Evolutionary conservation across 2,329 filamentous ascomycete species (phyloP).

Genomic region (Pestalotiopsis sp.): DNA sequence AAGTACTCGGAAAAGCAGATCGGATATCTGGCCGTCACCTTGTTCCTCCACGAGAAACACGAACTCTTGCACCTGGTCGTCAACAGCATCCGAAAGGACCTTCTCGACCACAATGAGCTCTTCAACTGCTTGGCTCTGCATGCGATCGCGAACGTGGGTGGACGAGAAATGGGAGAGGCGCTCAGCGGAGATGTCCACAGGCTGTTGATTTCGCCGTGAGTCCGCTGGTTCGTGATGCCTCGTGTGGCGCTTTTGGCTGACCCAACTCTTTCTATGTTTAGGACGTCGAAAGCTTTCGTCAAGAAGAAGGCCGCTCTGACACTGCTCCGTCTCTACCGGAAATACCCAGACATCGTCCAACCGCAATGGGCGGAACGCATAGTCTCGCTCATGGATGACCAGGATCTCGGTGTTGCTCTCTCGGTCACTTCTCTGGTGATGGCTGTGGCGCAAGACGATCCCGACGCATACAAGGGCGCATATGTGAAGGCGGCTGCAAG

Average conservation of each 20-base stretch:
- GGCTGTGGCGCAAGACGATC: constrained; percentile 88
- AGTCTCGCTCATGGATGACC: constrained; percentile 97
- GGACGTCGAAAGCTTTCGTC: constrained; percentile 88
- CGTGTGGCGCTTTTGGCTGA: not conserved
- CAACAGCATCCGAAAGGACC: constrained; percentile 96
- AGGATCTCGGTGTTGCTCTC: constrained; percentile 88
- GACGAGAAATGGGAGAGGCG: constrained; percentile 95
- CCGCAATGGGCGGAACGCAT: constrained; percentile 97
- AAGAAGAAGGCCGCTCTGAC: constrained; percentile 99
- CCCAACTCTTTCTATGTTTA: constrained; percentile 19
- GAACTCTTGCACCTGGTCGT: constrained; percentile 95
- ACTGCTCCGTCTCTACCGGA: constrained; percentile 88
- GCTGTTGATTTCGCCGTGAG: constrained; percentile 90
- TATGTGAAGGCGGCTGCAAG: constrained; percentile 92
- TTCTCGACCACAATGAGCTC: constrained; percentile 92
- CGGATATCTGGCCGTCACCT: constrained; percentile 93
- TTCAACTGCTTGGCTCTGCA: constrained; percentile 97
- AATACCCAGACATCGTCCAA: constrained; percentile 90
- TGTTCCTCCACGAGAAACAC: constrained; percentile 96
- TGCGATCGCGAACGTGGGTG: constrained; percentile 96
- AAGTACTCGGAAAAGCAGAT: constrained; percentile 99
- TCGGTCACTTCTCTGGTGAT: constrained; percentile 96
- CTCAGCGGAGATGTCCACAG: constrained; percentile 90
- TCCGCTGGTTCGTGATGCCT: constrained; percentile 20
- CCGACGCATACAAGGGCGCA: constrained; percentile 91